These are phyloP conservation scores for Cutaneotrichosporon spelunceum DNA, from an alignment of 1,284 basidiomycete species.

Conservation along the genomic window DNA sequence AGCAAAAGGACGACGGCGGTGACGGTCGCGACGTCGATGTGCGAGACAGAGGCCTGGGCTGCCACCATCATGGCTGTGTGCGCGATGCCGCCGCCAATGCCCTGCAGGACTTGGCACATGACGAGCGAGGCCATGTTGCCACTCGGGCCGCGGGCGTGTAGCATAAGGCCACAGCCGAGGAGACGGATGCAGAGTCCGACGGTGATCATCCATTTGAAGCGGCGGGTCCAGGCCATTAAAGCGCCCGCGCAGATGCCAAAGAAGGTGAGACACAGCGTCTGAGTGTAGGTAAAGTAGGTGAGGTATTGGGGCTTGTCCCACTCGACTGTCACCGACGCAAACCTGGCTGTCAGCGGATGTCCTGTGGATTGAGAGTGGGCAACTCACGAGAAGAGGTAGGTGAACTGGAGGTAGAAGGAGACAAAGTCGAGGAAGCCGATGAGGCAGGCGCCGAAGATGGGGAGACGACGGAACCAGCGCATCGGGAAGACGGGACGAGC, in stretches of 20 bases:
- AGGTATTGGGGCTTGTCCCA: slow-evolving; percentile 38
- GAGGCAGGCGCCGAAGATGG: slow-evolving; percentile 61
- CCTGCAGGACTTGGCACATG: slow-evolving; percentile 58
- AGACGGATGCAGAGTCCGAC: slow-evolving; percentile 66
- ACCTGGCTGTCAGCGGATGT: slow-evolving; percentile 13
- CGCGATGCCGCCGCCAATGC: slow-evolving; percentile 62
- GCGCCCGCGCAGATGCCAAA: slow-evolving; percentile 54
- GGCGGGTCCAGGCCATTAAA: slow-evolving; percentile 50
- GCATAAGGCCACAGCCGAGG: slow-evolving; percentile 68
- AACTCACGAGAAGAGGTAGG: slow-evolving; percentile 40
- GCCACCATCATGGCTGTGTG: slow-evolving; percentile 67
- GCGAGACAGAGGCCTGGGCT: slow-evolving; percentile 64
- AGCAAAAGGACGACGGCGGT: slow-evolving; percentile 73
- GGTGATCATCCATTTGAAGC: slow-evolving; percentile 59
- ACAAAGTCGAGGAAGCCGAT: slow-evolving; percentile 71
- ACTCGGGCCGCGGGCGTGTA: slow-evolving; percentile 64
- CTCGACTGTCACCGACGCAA: slow-evolving; percentile 43
- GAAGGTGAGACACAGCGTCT: slow-evolving; percentile 49
- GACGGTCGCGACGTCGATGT: slow-evolving; percentile 72
- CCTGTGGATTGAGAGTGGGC: not conserved
- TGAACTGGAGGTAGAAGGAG: slow-evolving; percentile 55
- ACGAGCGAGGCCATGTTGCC: slow-evolving; percentile 51
- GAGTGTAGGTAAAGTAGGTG: slow-evolving; percentile 47
- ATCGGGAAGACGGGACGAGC: slow-evolving; percentile 55
- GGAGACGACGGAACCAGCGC: slow-evolving; percentile 60